phyloP scores from a whole-genome alignment of 2,329 filamentous ascomycete genomes.

The Periglandula ipomoeae region DNA sequence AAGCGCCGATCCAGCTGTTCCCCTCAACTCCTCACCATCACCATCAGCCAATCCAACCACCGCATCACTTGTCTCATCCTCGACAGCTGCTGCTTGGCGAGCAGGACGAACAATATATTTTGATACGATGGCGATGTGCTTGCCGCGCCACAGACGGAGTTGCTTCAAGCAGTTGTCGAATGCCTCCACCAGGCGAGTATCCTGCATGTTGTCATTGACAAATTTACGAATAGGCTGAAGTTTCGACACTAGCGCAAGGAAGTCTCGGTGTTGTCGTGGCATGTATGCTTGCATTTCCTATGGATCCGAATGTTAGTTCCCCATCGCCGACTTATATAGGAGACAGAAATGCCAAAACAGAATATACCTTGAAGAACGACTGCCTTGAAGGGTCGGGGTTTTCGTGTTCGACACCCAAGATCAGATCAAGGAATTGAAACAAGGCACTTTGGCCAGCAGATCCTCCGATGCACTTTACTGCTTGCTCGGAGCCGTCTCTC shows the following conservation, averaged over 20 bases:
- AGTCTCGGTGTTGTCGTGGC: constrained; percentile 11
- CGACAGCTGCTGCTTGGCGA: neutral
- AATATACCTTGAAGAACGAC: no score
- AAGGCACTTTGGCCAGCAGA: constrained; percentile 13
- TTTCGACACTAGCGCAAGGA: constrained; percentile 7
- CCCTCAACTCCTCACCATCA: no score
- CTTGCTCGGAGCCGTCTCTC: constrained; percentile 8
- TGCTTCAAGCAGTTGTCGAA: neutral
- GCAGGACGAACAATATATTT: constrained; percentile 12
- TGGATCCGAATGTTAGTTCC: constrained; percentile 1
- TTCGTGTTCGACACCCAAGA: constrained; percentile 10
- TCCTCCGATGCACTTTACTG: constrained; percentile 11
- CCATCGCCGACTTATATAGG: no score
- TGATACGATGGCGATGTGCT: constrained; percentile 13
- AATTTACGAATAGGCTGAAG: constrained; percentile 10
- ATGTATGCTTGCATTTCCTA: constrained; percentile 11
- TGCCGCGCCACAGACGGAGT: constrained; percentile 10
- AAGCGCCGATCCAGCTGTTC: no score
- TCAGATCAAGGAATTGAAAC: constrained; percentile 13
- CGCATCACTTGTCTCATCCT: neutral
- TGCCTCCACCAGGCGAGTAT: no score
- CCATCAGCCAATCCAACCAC: no score
- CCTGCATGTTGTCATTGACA: no score
- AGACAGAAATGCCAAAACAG: no score
- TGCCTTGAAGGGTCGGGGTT: neutral